A percentile compares a stretch with the other conserved stretches of the same genome.
These are phyloP conservation scores for Gomphus bonarii DNA, from an alignment of 1,284 basidiomycete genomes.

Conservation along the genomic window DNA sequence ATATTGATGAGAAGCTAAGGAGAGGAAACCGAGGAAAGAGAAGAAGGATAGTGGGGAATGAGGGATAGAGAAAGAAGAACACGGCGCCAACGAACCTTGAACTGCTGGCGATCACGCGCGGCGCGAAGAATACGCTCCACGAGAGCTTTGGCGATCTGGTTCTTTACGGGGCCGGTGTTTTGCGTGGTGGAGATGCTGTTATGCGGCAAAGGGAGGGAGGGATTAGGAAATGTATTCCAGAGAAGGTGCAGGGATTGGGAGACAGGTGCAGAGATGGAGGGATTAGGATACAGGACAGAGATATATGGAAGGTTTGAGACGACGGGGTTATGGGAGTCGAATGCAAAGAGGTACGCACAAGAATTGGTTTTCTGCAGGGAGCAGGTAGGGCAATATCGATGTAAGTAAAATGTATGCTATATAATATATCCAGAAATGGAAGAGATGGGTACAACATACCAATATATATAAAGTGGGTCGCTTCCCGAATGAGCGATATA, in stretches of 20 bases:
- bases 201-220: not conserved
- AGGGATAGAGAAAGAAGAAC: not conserved
- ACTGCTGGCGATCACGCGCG: slow-evolving; percentile 56
- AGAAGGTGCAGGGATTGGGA: not conserved
- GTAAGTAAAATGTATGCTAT: too few species aligned
- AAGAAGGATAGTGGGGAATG: too few species aligned
- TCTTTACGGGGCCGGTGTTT: slow-evolving; percentile 59
- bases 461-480: slow-evolving; percentile 85
- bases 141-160: slow-evolving; percentile 74
- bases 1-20: too few species aligned
- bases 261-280: not conserved
- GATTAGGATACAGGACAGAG: not conserved
- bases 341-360: slow-evolving; percentile 47
- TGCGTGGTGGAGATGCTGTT: slow-evolving; percentile 68
- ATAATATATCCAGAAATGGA: not conserved
- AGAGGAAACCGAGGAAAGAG: too few species aligned
- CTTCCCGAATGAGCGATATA: slow-evolving; percentile 72
- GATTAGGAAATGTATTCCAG: not conserved
- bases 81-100: slow-evolving; percentile 50
- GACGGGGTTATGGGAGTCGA: too few species aligned
- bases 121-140: slow-evolving; percentile 79
- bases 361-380: slow-evolving; percentile 76
- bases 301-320: too few species aligned
- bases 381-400: not conserved
- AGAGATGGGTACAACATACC: slow-evolving; percentile 31